Base-by-base conservation (phyloP, 345 rosid species). In the Gynandropsis gynandra region DNA sequence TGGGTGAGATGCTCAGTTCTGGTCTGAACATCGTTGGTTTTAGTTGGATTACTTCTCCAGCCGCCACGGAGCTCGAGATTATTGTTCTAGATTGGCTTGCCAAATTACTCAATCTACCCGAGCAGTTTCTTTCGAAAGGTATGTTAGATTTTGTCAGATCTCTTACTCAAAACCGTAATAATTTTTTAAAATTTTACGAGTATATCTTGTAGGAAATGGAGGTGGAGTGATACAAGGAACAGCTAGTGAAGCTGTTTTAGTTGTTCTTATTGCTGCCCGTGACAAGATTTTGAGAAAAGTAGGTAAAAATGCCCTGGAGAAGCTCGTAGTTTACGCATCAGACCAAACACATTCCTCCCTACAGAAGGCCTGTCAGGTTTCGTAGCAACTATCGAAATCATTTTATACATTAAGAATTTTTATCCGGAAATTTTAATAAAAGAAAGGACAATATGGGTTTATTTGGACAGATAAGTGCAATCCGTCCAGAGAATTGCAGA, bases 1-100 rank as follows among this genome's bases (percentile, higher is more conserved):
- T 89, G 72, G 97, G 95, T 53, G 97, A 86, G 70, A 89, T 89
- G 98, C 80, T 89, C 51, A 83, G 92, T 50, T 88, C 94, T 66
- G 96, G 90, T 65, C 73, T 89, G 36, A 80, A 71, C 14, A 78
- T 89, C 18, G 88, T 83, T 52, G 96, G 96, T 50, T 86, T 85
- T 59, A 89, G 95, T 67, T 83, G 96, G 98, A 72, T 90, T 27
- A 72, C 95, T 52, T 86, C 95, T 48, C 98, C 96, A 27, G 96
- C 96, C 36, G 92, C 96, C 7, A 86, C 96, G 0, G 96, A 90
- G 64, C 96, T 86, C 15, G 96, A 90, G 69, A 76, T 72, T 74
- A 81, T 90, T 39, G 95, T 90, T 61, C 76, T 90, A 24, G 98
- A 83, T 54, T 89, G 97, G 97, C 80, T 89, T 45, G 90, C 78